Evolutionary conservation across 2,329 filamentous ascomycete genomes (phyloP).

Genomic region (Aspergillus latus): DNA sequence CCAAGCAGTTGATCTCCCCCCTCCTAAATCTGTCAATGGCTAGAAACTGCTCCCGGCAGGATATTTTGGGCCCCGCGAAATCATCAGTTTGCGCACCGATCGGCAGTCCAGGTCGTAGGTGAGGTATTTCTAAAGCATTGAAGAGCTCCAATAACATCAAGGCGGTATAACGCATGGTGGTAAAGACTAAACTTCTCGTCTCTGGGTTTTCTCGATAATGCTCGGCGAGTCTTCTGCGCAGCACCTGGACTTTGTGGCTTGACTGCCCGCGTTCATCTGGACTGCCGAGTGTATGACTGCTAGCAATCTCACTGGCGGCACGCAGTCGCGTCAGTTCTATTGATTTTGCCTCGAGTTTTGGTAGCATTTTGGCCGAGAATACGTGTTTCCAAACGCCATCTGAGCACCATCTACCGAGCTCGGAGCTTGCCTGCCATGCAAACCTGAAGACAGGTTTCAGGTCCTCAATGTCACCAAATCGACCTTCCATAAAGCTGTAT

Average conservation of each 20-base stretch:
- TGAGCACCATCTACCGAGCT: constrained; percentile 80
- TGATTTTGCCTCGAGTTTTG: constrained; percentile 60
- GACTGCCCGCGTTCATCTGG: constrained; percentile 47
- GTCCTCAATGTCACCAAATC: constrained; percentile 53
- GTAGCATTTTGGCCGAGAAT: constrained; percentile 61
- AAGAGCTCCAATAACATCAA: constrained; percentile 70
- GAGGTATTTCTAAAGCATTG: constrained; percentile 54
- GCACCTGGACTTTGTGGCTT: constrained; percentile 70
- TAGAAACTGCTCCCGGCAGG: constrained; percentile 71
- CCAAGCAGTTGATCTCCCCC: constrained; percentile 58
- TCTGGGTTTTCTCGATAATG: constrained; percentile 62
- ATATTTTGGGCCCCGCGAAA: constrained; percentile 60
- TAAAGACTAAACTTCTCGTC: constrained; percentile 82
- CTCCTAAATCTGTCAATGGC: constrained; percentile 66
- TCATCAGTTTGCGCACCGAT: constrained; percentile 59
- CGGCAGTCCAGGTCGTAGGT: constrained; percentile 63
- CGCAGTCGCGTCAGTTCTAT: constrained; percentile 60
- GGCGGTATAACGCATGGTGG: constrained; percentile 75
- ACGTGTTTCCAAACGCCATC: constrained; percentile 77
- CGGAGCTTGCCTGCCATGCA: constrained; percentile 59
- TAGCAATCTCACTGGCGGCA: constrained; percentile 58
- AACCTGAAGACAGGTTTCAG: constrained; percentile 61
- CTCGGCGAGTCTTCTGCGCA: constrained; percentile 61
- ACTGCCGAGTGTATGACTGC: constrained; percentile 49
- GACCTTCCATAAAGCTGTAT: constrained; percentile 55